These are phyloP conservation scores for Penicillium sp. DNA, from an alignment of 2,329 filamentous ascomycete genomes.

Conservation along the genomic window DNA sequence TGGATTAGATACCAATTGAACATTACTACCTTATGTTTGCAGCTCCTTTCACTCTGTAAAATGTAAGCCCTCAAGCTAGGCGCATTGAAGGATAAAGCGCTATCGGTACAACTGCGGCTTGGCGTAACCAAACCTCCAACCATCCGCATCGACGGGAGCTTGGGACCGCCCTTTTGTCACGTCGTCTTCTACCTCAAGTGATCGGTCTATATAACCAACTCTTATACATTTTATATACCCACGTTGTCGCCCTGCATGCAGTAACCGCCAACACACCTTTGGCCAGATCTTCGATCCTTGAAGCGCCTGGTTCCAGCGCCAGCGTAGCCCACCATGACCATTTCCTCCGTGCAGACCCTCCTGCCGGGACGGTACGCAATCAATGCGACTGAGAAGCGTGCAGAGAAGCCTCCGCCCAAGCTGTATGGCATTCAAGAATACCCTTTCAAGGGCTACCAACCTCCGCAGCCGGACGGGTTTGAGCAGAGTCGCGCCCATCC, in stretches of 20 bases:
- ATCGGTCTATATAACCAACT: neutral
- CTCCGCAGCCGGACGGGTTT: constrained; percentile 63
- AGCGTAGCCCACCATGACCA: constrained; percentile 38
- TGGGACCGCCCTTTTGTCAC: constrained; percentile 1
- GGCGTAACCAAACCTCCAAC: constrained; percentile 8
- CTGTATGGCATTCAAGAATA: constrained; percentile 54
- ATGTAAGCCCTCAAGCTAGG: neutral
- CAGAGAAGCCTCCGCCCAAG: constrained; percentile 52
- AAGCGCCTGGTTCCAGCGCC: constrained; percentile 23
- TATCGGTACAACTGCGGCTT: constrained; percentile 1
- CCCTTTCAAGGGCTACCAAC: constrained; percentile 56
- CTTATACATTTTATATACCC: neutral
- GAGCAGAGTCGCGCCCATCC: constrained; percentile 58
- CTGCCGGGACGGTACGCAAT: constrained; percentile 36
- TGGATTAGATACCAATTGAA: neutral
- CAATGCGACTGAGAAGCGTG: constrained; percentile 44
- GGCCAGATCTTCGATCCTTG: constrained; percentile 11
- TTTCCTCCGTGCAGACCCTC: constrained; percentile 38
- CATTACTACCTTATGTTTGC: neutral
- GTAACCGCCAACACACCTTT: constrained; percentile 6
- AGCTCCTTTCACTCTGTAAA: neutral
- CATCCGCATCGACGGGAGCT: constrained; percentile 9
- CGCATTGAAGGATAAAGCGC: neutral
- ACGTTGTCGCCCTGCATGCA: constrained; percentile 10
- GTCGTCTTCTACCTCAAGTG: neutral